phyloP scores from a whole-genome alignment of 768 basidiomycete species.

The Boletus fagicola region DNA sequence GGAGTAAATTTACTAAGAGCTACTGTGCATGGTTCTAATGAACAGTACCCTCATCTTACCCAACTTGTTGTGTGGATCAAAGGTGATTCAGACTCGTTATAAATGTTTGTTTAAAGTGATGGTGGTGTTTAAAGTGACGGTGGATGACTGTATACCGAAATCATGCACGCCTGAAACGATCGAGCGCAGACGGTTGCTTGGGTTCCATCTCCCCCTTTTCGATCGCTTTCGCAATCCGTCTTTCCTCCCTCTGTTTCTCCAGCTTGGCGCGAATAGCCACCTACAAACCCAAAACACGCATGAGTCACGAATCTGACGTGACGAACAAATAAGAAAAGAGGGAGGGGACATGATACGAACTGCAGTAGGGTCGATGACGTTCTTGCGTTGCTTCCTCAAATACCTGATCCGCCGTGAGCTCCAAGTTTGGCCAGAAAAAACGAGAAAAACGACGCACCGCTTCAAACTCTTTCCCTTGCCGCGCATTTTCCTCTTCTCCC shows the following conservation, averaged over 20 bases:
- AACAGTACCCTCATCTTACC: no score
- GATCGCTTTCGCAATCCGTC: conserved; percentile 33
- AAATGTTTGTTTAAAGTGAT: no score
- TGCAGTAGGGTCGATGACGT: conserved; percentile 83
- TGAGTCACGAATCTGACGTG: background rate
- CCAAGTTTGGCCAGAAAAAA: background rate
- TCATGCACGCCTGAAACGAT: conserved; percentile 35
- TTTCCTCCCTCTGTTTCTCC: conserved; percentile 55
- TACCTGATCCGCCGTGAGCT: conserved; percentile 39
- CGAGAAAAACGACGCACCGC: conserved; percentile 40
- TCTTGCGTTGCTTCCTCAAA: conserved; percentile 89
- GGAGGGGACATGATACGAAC: conserved; percentile 37
- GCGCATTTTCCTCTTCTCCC: conserved; percentile 78
- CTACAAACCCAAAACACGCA: conserved; percentile 17
- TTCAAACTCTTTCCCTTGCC: conserved; percentile 87
- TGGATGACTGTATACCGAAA: background rate
- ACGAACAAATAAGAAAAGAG: background rate
- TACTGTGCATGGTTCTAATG: no score
- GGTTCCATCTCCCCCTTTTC: conserved; percentile 33
- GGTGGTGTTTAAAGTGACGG: no score
- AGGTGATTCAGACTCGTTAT: no score
- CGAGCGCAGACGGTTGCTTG: conserved; percentile 35
- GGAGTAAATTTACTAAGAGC: no score
- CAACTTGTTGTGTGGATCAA: no score
- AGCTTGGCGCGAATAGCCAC: conserved; percentile 68